Evolutionary conservation across 23 red algal genomes (phyloP).

Genomic region (Gracilaria domingensis): DNA sequence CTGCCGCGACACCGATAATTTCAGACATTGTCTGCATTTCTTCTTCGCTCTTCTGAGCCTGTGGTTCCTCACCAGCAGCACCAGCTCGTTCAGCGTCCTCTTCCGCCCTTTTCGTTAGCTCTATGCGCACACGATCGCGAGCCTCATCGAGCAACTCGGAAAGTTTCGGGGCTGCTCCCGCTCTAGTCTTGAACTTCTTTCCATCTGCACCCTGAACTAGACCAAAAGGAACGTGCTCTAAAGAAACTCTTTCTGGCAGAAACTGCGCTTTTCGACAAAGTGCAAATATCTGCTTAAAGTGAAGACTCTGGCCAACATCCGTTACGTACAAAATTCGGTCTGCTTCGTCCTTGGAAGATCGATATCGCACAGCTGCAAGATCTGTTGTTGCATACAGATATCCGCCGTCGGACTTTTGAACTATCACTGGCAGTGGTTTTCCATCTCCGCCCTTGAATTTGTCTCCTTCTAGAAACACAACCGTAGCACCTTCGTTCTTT

Average conservation of each 20-base stretch:
- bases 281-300: slow-evolving; percentile 99
- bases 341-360: slow-evolving; percentile 83
- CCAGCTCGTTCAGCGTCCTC: slow-evolving; percentile 77
- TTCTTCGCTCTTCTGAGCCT: slow-evolving; percentile 62
- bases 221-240: slow-evolving; percentile 99
- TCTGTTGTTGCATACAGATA: slow-evolving; percentile 99
- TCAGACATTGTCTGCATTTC: slow-evolving; percentile 74
- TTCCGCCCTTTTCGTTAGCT: slow-evolving; percentile 73
- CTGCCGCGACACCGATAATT: slow-evolving; percentile 87
- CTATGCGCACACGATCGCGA: slow-evolving; percentile 66
- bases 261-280: slow-evolving; percentile 83
- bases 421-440: slow-evolving; percentile 84
- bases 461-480: slow-evolving; percentile 93
- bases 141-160: slow-evolving; percentile 96
- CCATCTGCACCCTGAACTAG: slow-evolving; percentile 96
- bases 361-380: slow-evolving; percentile 94
- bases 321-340: slow-evolving; percentile 97
- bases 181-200: slow-evolving; percentile 99
- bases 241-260: slow-evolving; percentile 59
- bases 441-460: slow-evolving; percentile 88
- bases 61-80: slow-evolving; percentile 74
- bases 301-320: slow-evolving; percentile 93
- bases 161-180: slow-evolving; percentile 91
- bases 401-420: slow-evolving; percentile 95
- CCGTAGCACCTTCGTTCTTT: slow-evolving; percentile 85